Percentiles rank a stretch among this genome's conserved stretches.
Conservation (phyloP, 805 yeast species). For the Candida silvatica region DNA sequence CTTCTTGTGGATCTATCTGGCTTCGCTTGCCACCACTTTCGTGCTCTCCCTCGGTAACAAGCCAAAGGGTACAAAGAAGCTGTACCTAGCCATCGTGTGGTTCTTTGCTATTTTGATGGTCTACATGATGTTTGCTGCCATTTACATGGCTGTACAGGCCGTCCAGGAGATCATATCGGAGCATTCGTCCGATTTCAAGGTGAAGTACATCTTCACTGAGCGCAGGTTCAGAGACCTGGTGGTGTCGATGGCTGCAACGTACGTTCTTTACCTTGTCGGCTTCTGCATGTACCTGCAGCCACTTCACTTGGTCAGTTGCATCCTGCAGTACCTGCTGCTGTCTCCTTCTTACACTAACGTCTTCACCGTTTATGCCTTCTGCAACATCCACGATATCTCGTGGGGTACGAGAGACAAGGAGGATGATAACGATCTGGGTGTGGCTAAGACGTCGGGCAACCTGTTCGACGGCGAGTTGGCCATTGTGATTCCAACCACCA, state of each 20-base stretch:
- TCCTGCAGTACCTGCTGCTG: constrained; percentile 71
- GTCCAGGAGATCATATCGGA: constrained; percentile 32
- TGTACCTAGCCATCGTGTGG: constrained; percentile 65
- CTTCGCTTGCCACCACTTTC: constrained; percentile 76
- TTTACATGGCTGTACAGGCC: constrained; percentile 64
- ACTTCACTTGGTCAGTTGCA: constrained; percentile 85
- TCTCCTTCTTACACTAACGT: constrained; percentile 90
- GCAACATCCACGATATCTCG: constrained; percentile 91
- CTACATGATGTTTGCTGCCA: constrained; percentile 82
- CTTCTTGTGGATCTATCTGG: constrained; percentile 78
- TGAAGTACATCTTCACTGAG: constrained; percentile 47
- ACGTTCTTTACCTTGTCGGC: constrained; percentile 68
- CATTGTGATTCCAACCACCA: constrained; percentile 67
- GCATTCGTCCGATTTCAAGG: constrained; percentile 31
- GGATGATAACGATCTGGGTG: constrained; percentile 68
- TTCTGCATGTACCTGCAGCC: constrained; percentile 84
- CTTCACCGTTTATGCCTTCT: constrained; percentile 87
- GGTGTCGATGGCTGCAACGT: constrained; percentile 81
- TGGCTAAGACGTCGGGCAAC: constrained; percentile 47
- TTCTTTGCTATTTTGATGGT: constrained; percentile 86
- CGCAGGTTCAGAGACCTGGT: constrained; percentile 77
- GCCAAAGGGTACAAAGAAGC: constrained; percentile 80
- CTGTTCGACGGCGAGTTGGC: constrained; percentile 57
- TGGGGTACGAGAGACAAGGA: constrained; percentile 96
- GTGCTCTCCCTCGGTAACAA: constrained; percentile 89